Percentiles rank a stretch among this genome's conserved stretches.
Conservation (phyloP, 1,139 yeast species). For the Diutina rugosa region DNA sequence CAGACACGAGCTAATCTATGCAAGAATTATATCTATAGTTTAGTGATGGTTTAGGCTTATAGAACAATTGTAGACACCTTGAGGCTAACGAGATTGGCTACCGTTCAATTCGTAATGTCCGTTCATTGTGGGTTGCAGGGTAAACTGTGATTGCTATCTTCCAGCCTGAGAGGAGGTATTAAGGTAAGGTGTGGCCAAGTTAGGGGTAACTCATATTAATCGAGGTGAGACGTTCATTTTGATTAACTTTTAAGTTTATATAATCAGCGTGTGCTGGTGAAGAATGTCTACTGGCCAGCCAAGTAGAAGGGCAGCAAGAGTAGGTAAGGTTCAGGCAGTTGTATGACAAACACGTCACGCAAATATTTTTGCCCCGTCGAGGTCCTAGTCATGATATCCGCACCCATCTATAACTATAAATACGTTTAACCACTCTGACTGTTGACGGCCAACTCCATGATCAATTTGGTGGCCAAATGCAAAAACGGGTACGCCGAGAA, state of each 20-base stretch:
- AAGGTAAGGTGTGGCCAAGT: too few relatives aligned
- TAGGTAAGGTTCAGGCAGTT: background rate
- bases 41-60: too few relatives aligned
- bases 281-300: background rate
- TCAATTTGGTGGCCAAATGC: constrained; percentile 81
- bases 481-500: constrained; percentile 92
- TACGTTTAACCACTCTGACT: constrained; percentile 28
- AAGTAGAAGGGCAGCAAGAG: background rate
- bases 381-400: background rate
- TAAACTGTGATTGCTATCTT: too few relatives aligned
- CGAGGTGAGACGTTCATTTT: too few relatives aligned
- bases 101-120: too few relatives aligned
- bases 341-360: background rate
- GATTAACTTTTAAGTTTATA: background rate
- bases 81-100: too few relatives aligned
- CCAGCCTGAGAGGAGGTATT: too few relatives aligned
- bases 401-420: background rate
- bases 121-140: too few relatives aligned
- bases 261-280: background rate
- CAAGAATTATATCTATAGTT: too few relatives aligned
- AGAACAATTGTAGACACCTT: too few relatives aligned
- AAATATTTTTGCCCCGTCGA: background rate
- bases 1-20: background rate
- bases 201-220: too few relatives aligned
- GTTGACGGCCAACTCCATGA: constrained; percentile 94